These are phyloP conservation scores for Scleromitrula shiraiana DNA, from an alignment of 2,329 filamentous ascomycete species.

Conservation along the genomic window DNA sequence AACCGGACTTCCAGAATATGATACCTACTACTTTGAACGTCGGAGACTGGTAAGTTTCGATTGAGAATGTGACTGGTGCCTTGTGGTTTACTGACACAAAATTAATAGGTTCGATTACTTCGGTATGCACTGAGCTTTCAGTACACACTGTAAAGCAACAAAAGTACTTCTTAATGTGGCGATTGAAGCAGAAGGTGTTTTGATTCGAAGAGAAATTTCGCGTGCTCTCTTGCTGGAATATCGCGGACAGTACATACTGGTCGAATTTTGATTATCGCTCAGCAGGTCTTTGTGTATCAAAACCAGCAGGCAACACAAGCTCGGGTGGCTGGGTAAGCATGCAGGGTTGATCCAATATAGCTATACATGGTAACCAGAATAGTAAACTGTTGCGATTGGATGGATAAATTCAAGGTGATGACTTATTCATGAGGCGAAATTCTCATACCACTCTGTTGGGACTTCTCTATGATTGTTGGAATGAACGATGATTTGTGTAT, in stretches of 20 bases:
- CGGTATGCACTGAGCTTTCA: neutral
- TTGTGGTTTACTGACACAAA: neutral
- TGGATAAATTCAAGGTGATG: neutral
- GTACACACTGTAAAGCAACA: neutral
- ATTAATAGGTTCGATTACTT: neutral
- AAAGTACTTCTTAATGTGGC: no score
- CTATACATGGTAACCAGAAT: neutral
- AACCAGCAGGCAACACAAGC: neutral
- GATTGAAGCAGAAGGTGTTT: neutral
- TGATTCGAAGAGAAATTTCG: neutral
- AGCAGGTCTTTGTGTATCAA: neutral
- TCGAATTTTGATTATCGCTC: neutral
- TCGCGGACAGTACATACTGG: no score
- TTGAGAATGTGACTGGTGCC: no score
- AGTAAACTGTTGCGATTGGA: neutral
- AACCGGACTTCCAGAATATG: neutral
- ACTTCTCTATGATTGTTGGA: no score
- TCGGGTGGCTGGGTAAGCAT: neutral
- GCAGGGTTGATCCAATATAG: no score
- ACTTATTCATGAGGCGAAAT: no score
- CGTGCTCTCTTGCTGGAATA: neutral
- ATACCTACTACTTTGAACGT: slow-evolving; percentile 2
- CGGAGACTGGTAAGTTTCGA: neutral
- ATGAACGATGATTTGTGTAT: no score
- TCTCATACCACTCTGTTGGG: no score